Base-by-base conservation (phyloP, 2,329 filamentous ascomycete genomes). In the Scedosporium aurantiacum region DNA sequence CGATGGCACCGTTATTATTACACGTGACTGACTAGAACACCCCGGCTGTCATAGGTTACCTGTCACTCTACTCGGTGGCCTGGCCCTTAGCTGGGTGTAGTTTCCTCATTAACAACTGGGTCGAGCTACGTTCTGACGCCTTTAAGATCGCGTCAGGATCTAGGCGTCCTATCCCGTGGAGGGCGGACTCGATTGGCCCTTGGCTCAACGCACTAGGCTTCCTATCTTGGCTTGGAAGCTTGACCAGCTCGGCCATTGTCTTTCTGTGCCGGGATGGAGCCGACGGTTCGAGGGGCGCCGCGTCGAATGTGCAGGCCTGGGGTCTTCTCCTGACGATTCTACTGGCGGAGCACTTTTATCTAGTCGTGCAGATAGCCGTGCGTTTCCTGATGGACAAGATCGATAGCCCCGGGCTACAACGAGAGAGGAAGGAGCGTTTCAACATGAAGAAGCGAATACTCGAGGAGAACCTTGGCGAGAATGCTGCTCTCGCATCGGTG, bases 41-140 rank as follows among this genome's bases (percentile, higher is more conserved):
- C 28, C 12, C 21, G 43, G 23, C 28, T 45, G 25, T 50, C 27
- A 14, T 43, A 78, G 91, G 92, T 32, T 97, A 97, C 71, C 80
- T 99, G 0, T 88, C 89, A 0, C 81, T 97, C 8, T 97, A 97
- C 73, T 94, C 90, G 0, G 89, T 94, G 2, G 86, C 96, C 61
- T 99, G 94, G 94, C 94, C 94, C 0, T 78, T 97, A n/a, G 92
- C 93, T 0, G 87, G 89, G 1, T 81, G 91, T 62, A 93, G 89
- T 1, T 97, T 97, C 76, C 77, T 97, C 12, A 78, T 94, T 73
- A 97, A 97, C 76, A 95, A 97, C 76, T 97, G 93, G 91, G 78
- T 99, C 62, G 94, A 97, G 71, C 82, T 97, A 45, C 89, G 94
- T 50, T 90, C 90, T 0, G 94, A 99, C 70, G 92, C 93, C 2